Base-by-base conservation (phyloP, 768 basidiomycete genomes). In the Cystofilobasidium ferigula region DNA sequence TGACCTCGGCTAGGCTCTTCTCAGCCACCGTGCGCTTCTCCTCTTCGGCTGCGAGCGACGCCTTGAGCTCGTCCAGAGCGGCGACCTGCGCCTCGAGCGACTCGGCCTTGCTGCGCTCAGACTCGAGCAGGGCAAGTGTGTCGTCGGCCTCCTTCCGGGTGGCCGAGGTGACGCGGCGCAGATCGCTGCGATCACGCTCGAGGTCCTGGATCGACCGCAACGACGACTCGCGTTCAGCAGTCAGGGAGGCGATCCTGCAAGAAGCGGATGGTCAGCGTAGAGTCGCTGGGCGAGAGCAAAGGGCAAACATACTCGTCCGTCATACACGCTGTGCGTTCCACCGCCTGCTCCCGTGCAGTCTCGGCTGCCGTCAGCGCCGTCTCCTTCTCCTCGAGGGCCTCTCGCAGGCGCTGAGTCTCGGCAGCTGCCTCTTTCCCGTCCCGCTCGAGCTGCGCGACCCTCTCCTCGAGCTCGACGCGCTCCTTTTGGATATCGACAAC, bases 401-500 rank as follows among this genome's bases (percentile, higher is more conserved):
- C 57, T 9, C 24, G 35, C 43, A 54, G 45, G 28, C 35, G 32
- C 14, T 18, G 35, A 2, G 45, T 34, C 35, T 57, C 57, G 0
- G 40, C 63, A 3, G 45, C 30, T 18, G 38, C 48, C 7, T 22
- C 35, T 16, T 32, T 30, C 22, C n/a, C 40, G n/a, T 62, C 61
- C 3, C 43, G 42, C 32, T 62, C 48, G 12, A 88, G 74, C 62
- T 75, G 74, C 69, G 82, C 83, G 53, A 84, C 78, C 71, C 82
- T 83, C 68, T 90, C 86, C 51, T 80, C 79, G 12, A 88, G 79
- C 67, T 86, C 82, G 18, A 87, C 76, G 73, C 85, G 88, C 68
- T 79, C 81, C 42, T 84, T 82, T 3, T 86, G 88, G 62, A 93
- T 79, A 73, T 88, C 85, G 26, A 89, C 84, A 69, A 90, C 84